These are phyloP conservation scores for Epichloe uncinata DNA, from an alignment of 2,329 filamentous ascomycete species.

Conservation along the genomic window DNA sequence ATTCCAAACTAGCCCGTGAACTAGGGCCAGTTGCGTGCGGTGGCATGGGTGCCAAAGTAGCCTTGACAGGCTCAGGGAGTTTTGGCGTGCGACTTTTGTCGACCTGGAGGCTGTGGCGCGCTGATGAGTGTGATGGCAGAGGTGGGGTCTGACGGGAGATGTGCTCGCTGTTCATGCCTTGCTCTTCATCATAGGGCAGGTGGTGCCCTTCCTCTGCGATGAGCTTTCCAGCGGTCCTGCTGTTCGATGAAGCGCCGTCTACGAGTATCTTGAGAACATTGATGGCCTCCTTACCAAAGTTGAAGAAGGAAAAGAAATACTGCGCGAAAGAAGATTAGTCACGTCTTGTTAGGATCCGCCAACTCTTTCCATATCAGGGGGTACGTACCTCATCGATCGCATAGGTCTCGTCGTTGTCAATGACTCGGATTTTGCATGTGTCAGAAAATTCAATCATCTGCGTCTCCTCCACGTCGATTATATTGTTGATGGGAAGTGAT, in stretches of 20 bases:
- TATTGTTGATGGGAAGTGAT: constrained; percentile 72
- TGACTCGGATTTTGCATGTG: constrained; percentile 83
- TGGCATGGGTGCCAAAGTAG: constrained; percentile 43
- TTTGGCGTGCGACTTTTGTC: constrained; percentile 25
- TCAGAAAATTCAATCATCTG: constrained; percentile 85
- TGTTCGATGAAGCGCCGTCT: constrained; percentile 43
- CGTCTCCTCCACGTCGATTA: constrained; percentile 86
- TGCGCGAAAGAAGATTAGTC: constrained; percentile 19
- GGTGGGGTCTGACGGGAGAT: not conserved
- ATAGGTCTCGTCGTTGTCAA: constrained; percentile 89
- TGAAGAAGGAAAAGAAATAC: constrained; percentile 97
- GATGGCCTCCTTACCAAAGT: constrained; percentile 70
- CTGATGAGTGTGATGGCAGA: constrained; percentile 8
- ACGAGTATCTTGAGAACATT: constrained; percentile 62
- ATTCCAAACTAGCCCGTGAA: constrained; percentile 42
- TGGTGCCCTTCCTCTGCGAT: constrained; percentile 9
- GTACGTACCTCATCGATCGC: constrained; percentile 75
- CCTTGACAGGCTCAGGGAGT: constrained; percentile 46
- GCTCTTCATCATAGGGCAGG: not conserved
- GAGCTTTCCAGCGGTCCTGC: constrained; percentile 12
- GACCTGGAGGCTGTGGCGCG: constrained; percentile 11
- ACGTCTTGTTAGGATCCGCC: not conserved
- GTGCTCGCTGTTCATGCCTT: not conserved
- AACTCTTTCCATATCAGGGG: not conserved
- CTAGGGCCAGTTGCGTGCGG: constrained; percentile 32